Evolutionary conservation across 2,329 filamentous ascomycete genomes (phyloP).

Genomic region (Paecilomyces niveus): DNA sequence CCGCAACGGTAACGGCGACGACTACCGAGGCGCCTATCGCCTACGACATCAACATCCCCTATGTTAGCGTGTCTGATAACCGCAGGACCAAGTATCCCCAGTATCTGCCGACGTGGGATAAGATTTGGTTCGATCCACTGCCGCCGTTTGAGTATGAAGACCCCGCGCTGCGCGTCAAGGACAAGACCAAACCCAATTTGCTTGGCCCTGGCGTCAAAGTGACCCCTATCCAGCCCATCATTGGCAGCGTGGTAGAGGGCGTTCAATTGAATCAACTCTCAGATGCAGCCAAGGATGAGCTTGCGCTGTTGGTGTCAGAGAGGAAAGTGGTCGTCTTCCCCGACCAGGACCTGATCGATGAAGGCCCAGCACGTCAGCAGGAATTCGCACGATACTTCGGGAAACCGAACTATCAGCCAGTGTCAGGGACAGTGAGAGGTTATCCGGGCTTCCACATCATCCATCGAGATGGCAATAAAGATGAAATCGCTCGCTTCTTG

Average conservation of each 20-base stretch:
- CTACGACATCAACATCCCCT: slow-evolving; percentile 45
- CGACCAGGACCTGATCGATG: slow-evolving; percentile 44
- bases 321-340: slow-evolving; percentile 50
- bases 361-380: slow-evolving; percentile 36
- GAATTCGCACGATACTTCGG: slow-evolving; percentile 41
- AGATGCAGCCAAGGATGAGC: slow-evolving; percentile 43
- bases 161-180: slow-evolving; percentile 39
- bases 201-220: slow-evolving; percentile 23
- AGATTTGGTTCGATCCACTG: slow-evolving; percentile 40
- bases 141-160: slow-evolving; percentile 39
- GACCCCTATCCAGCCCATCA: slow-evolving; percentile 34
- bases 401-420: slow-evolving; percentile 39
- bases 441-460: slow-evolving; percentile 42
- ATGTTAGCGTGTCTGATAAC: slow-evolving; percentile 36
- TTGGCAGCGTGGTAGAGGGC: slow-evolving; percentile 36
- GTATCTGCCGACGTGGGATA: slow-evolving; percentile 43
- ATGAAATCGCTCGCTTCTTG: slow-evolving; percentile 37
- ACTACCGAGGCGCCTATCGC: slow-evolving; percentile 27
- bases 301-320: slow-evolving; percentile 61
- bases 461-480: slow-evolving; percentile 37
- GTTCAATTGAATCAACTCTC: slow-evolving; percentile 44
- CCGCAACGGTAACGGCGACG: slow-evolving; percentile 8
- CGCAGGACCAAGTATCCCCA: slow-evolving; percentile 35
- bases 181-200: slow-evolving; percentile 32
- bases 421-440: slow-evolving; percentile 33